phyloP scores from a whole-genome alignment of 495 filamentous ascomycete genomes.

The Neurospora sp. region DNA sequence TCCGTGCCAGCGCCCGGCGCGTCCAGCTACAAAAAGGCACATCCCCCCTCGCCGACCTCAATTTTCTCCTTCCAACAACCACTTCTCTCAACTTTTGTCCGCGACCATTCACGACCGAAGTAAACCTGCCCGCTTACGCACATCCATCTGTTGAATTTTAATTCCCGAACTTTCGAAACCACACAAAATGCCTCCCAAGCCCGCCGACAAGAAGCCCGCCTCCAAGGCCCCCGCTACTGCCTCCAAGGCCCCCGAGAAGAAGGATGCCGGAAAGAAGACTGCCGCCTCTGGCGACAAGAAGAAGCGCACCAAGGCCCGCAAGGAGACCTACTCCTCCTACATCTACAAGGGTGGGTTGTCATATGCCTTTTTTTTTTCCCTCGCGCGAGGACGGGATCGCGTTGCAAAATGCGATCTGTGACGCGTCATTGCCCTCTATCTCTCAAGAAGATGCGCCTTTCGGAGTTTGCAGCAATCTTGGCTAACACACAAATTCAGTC shows the following conservation, averaged over 20 bases:
- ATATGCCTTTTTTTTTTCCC: not conserved
- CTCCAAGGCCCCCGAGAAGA: constrained; percentile 75
- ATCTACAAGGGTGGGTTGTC: constrained; percentile 92
- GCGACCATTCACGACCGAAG: constrained; percentile 7
- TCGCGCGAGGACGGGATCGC: not conserved
- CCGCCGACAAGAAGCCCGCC: constrained; percentile 96
- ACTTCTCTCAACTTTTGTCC: constrained; percentile 34
- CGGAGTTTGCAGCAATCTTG: not conserved
- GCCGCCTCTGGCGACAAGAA: constrained; percentile 95
- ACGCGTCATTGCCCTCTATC: not conserved
- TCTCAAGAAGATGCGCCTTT: not conserved
- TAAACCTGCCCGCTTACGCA: constrained; percentile 29
- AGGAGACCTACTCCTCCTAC: constrained; percentile 99
- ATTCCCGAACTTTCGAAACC: constrained; percentile 19
- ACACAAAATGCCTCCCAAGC: constrained; percentile 86
- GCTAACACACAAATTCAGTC: constrained; percentile 44
- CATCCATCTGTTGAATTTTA: constrained; percentile 21
- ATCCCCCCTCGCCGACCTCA: constrained; percentile 35
- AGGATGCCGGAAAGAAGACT: constrained; percentile 99
- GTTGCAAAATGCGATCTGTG: not conserved
- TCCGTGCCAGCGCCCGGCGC: constrained; percentile 29
- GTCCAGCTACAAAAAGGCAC: constrained; percentile 43
- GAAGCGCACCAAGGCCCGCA: constrained; percentile 99
- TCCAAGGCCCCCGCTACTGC: constrained; percentile 87
- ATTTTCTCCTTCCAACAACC: constrained; percentile 29